Percentiles rank a stretch among this genome's conserved stretches.
phyloP scores from a whole-genome alignment of 257 asterid species.

The Striga asiatica region DNA sequence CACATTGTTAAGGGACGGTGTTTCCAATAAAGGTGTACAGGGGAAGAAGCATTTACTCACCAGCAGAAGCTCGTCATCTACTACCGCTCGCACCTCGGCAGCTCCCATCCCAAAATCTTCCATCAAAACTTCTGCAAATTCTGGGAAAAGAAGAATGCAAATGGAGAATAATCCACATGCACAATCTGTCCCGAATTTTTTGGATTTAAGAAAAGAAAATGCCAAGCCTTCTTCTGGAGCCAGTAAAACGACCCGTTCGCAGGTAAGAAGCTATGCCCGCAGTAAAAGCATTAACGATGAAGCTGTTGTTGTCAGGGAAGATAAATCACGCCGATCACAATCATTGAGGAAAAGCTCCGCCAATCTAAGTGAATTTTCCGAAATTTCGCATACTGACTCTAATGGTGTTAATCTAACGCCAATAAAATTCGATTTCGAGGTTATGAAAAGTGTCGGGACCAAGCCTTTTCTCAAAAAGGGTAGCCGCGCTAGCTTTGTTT shows the following conservation, averaged over 20 bases:
- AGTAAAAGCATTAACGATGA: conserved; percentile 58
- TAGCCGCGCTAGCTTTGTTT: conserved; percentile 33
- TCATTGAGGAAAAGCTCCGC: conserved; percentile 47
- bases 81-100: conserved; percentile 50
- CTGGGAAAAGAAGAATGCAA: conserved; percentile 55
- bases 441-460: conserved; percentile 30
- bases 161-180: conserved; percentile 77
- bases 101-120: conserved; percentile 51
- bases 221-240: conserved; percentile 54
- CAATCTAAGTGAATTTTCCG: conserved; percentile 34
- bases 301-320: conserved; percentile 45
- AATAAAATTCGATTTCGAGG: conserved; percentile 38
- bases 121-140: conserved; percentile 38
- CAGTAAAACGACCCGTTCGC: conserved; percentile 47
- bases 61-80: conserved; percentile 35
- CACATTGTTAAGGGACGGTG: conserved; percentile 34
- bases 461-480: conserved; percentile 62
- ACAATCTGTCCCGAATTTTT: conserved; percentile 84
- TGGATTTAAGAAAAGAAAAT: conserved; percentile 77
- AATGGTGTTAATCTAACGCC: conserved; percentile 44
- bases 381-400: conserved; percentile 31
- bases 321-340: conserved; percentile 45
- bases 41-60: conserved; percentile 45
- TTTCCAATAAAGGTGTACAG: conserved; percentile 27
- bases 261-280: conserved; percentile 48